Conservation (phyloP, 768 basidiomycete species). For the Chalciporus chontae region DNA sequence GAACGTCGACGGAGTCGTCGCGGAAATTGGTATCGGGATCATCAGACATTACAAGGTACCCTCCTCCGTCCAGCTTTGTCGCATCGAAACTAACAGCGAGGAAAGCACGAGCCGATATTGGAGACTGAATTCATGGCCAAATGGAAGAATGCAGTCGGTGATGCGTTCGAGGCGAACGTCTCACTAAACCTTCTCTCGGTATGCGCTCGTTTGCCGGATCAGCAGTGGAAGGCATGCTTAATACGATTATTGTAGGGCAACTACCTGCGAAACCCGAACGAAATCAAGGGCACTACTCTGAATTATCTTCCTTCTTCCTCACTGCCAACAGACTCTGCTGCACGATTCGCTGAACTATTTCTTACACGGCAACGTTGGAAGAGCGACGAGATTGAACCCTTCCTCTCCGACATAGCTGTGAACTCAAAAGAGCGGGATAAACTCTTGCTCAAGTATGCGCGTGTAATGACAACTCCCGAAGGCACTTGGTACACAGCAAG, state of each 20-base stretch:
- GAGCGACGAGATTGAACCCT: slow-evolving; percentile 75
- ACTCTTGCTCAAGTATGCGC: slow-evolving; percentile 79
- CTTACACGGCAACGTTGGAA: slow-evolving; percentile 74
- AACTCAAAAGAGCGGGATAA: slow-evolving; percentile 86
- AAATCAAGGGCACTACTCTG: slow-evolving; percentile 39
- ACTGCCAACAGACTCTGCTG: slow-evolving; percentile 73
- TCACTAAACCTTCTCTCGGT: slow-evolving; percentile 69
- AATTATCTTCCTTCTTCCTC: slow-evolving; percentile 73
- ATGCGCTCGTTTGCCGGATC: slow-evolving; percentile 6
- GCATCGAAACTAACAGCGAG: background rate
- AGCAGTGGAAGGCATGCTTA: background rate
- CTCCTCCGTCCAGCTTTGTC: background rate
- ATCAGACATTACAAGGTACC: slow-evolving; percentile 58
- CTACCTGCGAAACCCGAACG: slow-evolving; percentile 49
- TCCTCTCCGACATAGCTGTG: slow-evolving; percentile 78
- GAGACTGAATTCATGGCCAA: slow-evolving; percentile 53
- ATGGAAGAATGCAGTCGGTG: slow-evolving; percentile 78
- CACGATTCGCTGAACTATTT: slow-evolving; percentile 88
- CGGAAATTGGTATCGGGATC: slow-evolving; percentile 75
- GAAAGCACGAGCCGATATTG: slow-evolving; percentile 56
- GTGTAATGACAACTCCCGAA: slow-evolving; percentile 65
- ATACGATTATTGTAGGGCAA: slow-evolving; percentile 60
- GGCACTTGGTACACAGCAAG: slow-evolving; percentile 76
- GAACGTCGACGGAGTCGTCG: slow-evolving; percentile 58
- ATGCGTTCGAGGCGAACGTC: slow-evolving; percentile 65